Evolutionary conservation across 1,284 basidiomycete genomes (phyloP).

Genomic region (Melampsora americana): DNA sequence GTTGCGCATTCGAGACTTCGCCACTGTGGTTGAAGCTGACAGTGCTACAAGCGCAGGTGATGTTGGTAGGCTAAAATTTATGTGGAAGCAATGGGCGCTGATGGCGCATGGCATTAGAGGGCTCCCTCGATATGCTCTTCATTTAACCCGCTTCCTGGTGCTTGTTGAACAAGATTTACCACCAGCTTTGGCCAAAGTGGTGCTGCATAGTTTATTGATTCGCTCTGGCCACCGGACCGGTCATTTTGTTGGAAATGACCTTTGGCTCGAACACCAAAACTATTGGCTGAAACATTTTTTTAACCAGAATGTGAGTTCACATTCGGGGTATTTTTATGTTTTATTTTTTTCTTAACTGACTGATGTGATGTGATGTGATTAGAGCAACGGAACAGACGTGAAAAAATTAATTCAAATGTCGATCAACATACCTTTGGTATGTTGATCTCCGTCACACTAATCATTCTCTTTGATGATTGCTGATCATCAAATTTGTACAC

Average conservation of each 20-base stretch:
- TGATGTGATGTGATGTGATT: too few relatives aligned
- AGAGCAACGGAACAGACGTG: neutral
- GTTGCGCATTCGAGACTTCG: slow-evolving; percentile 18
- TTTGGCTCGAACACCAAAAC: slow-evolving; percentile 10
- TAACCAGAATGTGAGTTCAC: neutral
- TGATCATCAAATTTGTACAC: too few relatives aligned
- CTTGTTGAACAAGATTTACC: slow-evolving; percentile 8
- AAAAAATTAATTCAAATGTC: neutral
- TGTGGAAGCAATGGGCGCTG: slow-evolving; percentile 18
- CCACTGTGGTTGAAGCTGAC: slow-evolving; percentile 14
- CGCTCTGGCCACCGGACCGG: neutral
- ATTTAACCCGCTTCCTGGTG: slow-evolving; percentile 7
- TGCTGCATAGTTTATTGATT: slow-evolving; percentile 6
- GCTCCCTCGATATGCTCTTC: slow-evolving; percentile 15
- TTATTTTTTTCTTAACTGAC: too few relatives aligned
- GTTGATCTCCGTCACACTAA: too few relatives aligned
- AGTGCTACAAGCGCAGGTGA: slow-evolving; percentile 3
- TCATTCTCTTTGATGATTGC: too few relatives aligned
- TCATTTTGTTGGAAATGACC: slow-evolving; percentile 24
- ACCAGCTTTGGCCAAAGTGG: slow-evolving; percentile 3
- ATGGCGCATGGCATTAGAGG: slow-evolving; percentile 20
- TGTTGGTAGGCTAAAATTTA: neutral
- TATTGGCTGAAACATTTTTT: slow-evolving; percentile 4
- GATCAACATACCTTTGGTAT: neutral
- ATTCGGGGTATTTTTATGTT: too few relatives aligned